Percentiles rank a stretch among this genome's conserved stretches.
These are phyloP conservation scores for Pyrrhoderma lamaoense DNA, from an alignment of 1,284 basidiomycete genomes.

Conservation along the genomic window DNA sequence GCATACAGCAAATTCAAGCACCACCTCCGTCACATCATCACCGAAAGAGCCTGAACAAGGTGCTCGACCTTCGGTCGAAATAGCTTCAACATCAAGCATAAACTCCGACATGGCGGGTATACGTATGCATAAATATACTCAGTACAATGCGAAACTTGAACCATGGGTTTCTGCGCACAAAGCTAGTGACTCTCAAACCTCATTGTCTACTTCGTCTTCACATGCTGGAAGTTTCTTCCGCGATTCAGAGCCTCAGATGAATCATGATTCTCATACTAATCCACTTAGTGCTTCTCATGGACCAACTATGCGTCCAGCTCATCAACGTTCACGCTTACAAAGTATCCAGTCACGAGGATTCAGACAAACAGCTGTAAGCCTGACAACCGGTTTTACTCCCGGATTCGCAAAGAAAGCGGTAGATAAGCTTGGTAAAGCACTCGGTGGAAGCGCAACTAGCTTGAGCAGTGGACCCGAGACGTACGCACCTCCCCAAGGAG, in stretches of 20 bases:
- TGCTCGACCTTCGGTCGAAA: slow-evolving; percentile 9
- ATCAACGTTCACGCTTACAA: slow-evolving; percentile 14
- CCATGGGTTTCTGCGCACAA: slow-evolving; percentile 5
- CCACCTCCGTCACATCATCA: slow-evolving; percentile 16
- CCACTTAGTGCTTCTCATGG: slow-evolving; percentile 3
- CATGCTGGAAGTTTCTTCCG: background rate
- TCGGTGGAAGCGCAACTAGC: slow-evolving; percentile 30
- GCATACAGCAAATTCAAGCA: slow-evolving; percentile 13
- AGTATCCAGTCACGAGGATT: slow-evolving; percentile 15
- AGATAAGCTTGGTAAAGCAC: slow-evolving; percentile 63
- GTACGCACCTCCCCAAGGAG: slow-evolving; percentile 34
- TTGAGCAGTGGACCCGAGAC: slow-evolving; percentile 35
- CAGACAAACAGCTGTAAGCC: slow-evolving; percentile 52
- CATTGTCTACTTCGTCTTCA: slow-evolving; percentile 16
- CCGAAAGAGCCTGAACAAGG: slow-evolving; percentile 5
- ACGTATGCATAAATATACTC: background rate
- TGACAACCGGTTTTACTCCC: slow-evolving; percentile 56
- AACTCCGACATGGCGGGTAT: background rate
- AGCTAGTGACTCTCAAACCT: slow-evolving; percentile 10
- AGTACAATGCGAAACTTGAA: slow-evolving; percentile 9
- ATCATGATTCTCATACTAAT: background rate
- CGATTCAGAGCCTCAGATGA: background rate
- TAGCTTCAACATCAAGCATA: slow-evolving; percentile 10
- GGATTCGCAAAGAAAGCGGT: slow-evolving; percentile 55
- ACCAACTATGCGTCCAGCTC: slow-evolving; percentile 10